Evolutionary conservation across 352 stramenopile genomes (phyloP), one percentile per base, ranked within the genome.

Genomic region (Pythium sukuiense): DNA sequence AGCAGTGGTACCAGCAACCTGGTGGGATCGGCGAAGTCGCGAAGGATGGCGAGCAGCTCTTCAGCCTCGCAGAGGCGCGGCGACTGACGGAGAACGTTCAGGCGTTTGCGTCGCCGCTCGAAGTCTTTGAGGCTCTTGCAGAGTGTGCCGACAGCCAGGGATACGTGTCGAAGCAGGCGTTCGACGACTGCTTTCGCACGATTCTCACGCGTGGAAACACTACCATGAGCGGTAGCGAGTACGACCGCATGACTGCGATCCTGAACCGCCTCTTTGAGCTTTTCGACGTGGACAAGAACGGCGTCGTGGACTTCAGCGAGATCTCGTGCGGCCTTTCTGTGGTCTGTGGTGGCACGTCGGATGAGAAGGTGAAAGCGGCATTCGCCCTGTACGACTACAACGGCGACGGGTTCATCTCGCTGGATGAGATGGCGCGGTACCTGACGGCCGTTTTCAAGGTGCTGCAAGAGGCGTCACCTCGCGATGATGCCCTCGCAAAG

Each of bases 321-420:
- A 92, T 97, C 14, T 92, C 84, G 6, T 88, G 83, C 29, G 89
- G 90, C 0, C 59, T 97, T 18, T 94, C 85, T 9, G 79, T 97
- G 8, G 87, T 96, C 24, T 97, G 85, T 63, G 87, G 89, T 18
- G 87, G 87, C 20, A 81, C 76, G n/a, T 90, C 79, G 0, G 79
- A 93, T 39, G 83, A 95, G 45, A 89, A 89, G 41, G 80, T 92
- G 24, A 74, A 79, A 18, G 78, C 87, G 8, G 83, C 85, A 18
- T 96, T 96, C 67, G 72, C 80, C n/a, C 50, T 94, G 46, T 94
- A 92, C 63, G 88, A 96, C 61, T 90, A 88, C 69, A 93, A 96
- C 58, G 85, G 81, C 12, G 87, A 96, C 50, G 87, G 88, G 0
- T 87, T 81, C 62, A 91, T 97, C 33, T 95, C 87, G 1, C 74